Base-by-base conservation (phyloP, 1,284 basidiomycete species). In the Microbotryomycetes sp. region DNA sequence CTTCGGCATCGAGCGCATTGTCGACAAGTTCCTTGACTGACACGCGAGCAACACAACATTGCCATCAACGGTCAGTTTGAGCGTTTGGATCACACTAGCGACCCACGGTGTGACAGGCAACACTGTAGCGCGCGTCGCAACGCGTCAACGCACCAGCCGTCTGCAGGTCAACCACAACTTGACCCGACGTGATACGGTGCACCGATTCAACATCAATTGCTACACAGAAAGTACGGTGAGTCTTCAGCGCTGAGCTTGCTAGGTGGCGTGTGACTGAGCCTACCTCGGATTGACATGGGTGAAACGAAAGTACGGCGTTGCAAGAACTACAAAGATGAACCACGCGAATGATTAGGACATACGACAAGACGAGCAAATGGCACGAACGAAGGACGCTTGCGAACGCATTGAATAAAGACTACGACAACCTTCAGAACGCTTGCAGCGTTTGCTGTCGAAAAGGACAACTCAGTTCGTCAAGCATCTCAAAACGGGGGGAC, bases 1-100 rank as follows among this genome's bases (percentile, higher is more conserved):
- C 89, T 0, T 87, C 87, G 0, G 94, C 92, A 75, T 98, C 96
- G 29, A 97, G 79, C 61, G 90, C 89, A 74, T 99, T 99, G 77
- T 99, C 96, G 2, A 98, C 83, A 2, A 98, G 83, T 75, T 99
- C 96, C 74, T 98, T 98, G 59, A 98, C 86, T 0, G 91, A 91
- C 0, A 86, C 29, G 22, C 3, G 25, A 26, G 36, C n/a, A n/a
- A 42, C 36, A 42, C 12, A 19, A 42, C 36, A 42, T 9, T 42
- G 12, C 36, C 9, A 42, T n/a, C n/a, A n/a, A n/a, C n/a, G n/a
- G n/a, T n/a, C n/a, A n/a, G n/a, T n/a, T n/a, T n/a, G n/a, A n/a
- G n/a, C n/a, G n/a, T n/a, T n/a, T n/a, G n/a, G n/a, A n/a, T n/a
- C n/a, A n/a, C n/a, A n/a, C n/a, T n/a, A n/a, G n/a, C n/a, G n/a